phyloP scores from a whole-genome alignment of 2,329 filamentous ascomycete species.

The Balansia obtecta region DNA sequence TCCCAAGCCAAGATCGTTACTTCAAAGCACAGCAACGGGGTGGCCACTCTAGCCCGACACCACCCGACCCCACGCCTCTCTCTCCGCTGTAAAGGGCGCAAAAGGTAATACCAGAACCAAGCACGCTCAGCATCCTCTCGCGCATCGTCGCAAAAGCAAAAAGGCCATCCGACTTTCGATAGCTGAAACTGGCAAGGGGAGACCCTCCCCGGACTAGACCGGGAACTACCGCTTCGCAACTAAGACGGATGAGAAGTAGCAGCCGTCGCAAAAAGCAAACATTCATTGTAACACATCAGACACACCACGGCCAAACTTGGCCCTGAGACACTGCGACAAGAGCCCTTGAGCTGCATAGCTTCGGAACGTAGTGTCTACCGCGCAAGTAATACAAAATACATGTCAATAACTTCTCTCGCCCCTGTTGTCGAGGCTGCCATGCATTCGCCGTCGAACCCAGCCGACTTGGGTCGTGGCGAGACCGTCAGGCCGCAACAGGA shows the following conservation, averaged over 20 bases:
- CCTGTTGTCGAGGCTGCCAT: background rate
- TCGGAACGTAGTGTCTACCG: slow-evolving; percentile 1
- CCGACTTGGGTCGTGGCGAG: slow-evolving; percentile 1
- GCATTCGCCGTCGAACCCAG: slow-evolving; percentile 1
- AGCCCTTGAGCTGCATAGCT: background rate
- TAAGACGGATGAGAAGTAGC: background rate
- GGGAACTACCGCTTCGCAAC: background rate
- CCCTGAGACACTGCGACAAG: background rate
- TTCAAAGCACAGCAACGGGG: background rate
- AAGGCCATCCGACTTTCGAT: background rate
- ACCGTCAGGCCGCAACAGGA: slow-evolving; percentile 3
- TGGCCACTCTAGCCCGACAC: background rate
- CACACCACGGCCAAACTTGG: background rate
- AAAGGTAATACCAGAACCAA: background rate
- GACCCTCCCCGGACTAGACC: background rate
- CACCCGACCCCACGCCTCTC: background rate
- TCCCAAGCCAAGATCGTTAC: background rate
- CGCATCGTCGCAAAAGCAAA: background rate
- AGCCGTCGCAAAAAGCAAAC: slow-evolving; percentile 3
- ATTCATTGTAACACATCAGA: slow-evolving; percentile 5
- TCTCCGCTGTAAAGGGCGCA: background rate
- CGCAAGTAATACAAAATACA: background rate
- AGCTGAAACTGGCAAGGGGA: background rate
- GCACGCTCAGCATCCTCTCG: background rate
- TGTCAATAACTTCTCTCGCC: background rate